A percentile compares a stretch with the other conserved stretches of the same genome.
These are phyloP conservation scores for Elongisporangium anandrum DNA, from an alignment of 352 stramenopile species.

Conservation along the genomic window DNA sequence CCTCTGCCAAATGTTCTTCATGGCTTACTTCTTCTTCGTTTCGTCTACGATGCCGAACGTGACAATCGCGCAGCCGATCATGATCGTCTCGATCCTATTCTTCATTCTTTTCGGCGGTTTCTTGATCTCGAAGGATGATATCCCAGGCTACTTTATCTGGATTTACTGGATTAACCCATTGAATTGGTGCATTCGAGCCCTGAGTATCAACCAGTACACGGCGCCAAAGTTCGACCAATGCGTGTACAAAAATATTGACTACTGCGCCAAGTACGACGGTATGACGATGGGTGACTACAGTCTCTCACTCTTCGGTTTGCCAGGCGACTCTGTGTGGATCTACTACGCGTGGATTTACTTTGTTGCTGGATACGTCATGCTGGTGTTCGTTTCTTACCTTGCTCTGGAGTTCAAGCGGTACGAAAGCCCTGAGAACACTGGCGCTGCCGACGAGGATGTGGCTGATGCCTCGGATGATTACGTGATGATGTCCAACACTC, in stretches of 20 bases:
- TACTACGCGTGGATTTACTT: conserved; percentile 61
- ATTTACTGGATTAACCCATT: conserved; percentile 79
- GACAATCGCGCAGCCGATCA: conserved; percentile 51
- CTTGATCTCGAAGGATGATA: conserved; percentile 47
- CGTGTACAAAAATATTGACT: conserved; percentile 43
- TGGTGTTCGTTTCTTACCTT: conserved; percentile 32
- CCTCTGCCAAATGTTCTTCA: conserved; percentile 66
- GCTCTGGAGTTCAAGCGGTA: conserved; percentile 51
- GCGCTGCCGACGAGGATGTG: conserved; percentile 7
- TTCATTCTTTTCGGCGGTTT: conserved; percentile 68
- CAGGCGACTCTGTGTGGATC: conserved; percentile 44
- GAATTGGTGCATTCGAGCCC: conserved; percentile 53
- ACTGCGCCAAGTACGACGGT: conserved; percentile 28
- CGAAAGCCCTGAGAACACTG: conserved; percentile 41
- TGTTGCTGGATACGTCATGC: conserved; percentile 31
- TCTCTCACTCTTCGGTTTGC: conserved; percentile 44
- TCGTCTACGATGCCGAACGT: conserved; percentile 36
- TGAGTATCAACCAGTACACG: conserved; percentile 66
- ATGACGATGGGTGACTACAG: conserved; percentile 38
- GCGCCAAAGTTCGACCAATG: conserved; percentile 36
- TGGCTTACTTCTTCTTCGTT: conserved; percentile 63
- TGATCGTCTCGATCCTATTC: conserved; percentile 59
- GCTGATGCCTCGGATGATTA: conserved; percentile 2
- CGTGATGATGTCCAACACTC: background rate
- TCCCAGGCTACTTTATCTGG: conserved; percentile 68